Evolutionary conservation across 2,329 filamentous ascomycete species (phyloP), one percentile per base, ranked within the genome.

Genomic region (Boeremia lycopersici): DNA sequence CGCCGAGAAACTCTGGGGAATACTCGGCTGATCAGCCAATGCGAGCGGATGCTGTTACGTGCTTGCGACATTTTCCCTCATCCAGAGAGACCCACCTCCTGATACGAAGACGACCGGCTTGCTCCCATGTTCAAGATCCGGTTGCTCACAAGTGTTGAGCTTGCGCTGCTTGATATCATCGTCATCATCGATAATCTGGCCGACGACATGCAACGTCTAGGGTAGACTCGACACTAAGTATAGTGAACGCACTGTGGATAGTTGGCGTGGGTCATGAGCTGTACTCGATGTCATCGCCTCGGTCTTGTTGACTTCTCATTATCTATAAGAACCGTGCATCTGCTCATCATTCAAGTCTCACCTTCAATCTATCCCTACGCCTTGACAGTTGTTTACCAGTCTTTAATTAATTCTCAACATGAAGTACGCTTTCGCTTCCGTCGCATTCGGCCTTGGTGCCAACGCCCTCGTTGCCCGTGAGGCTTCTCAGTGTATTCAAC

Each of bases 391-490:
- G 34, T 35, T 59, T 19, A 26, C 38, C n/a, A 12, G 6, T 23
- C 28, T n/a, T 31, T 3, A 23, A 15, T 28, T 48, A 10, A 15
- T 45, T 7, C 28, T 33, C 38, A 65, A 48, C 13, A 68, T 68
- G 65, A 65, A 61, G 55, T 65, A 65, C 56, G 57, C 61, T 36
- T 51, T 67, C 48, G 51, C 50, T 59, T 56, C 60, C 47, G 28
- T 65, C 15, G 58, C 47, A 15, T 56, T 68, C 28, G 61, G 59
- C 57, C 56, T 68, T 40, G 60, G 58, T 58, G 61, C 61, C 57
- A 63, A 62, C 36, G 65, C 64, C 25, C 53, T 67, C 47, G 61
- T 66, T 48, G 60, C 59, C 28, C 65, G 62, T 19, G 40, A 62
- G 6, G 47, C 49, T 11, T 52, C 60, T 17, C 60, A 66, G 30